A percentile compares a stretch with the other conserved stretches of the same genome.
Evolutionary conservation across 1,284 basidiomycete species (phyloP).

Genomic region (Naganishia sp.): DNA sequence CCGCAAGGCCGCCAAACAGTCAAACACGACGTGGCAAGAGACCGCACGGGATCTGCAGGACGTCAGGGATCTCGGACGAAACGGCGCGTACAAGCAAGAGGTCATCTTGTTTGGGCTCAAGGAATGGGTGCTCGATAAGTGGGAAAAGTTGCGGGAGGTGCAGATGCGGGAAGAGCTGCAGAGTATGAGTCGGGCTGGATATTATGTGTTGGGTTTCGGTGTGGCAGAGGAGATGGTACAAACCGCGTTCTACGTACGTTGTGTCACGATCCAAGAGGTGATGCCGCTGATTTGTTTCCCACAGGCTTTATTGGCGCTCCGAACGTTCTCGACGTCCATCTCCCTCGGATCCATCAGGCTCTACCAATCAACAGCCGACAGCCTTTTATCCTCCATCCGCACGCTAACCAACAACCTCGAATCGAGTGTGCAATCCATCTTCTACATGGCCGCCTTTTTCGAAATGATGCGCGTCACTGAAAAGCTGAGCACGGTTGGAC

Average conservation of each 20-base stretch:
- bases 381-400: conserved; percentile 65
- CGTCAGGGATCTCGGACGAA: conserved; percentile 66
- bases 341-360: conserved; percentile 73
- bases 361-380: conserved; percentile 72
- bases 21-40: conserved; percentile 44
- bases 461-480: conserved; percentile 70
- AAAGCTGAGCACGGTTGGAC: conserved; percentile 59
- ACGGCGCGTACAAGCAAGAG: conserved; percentile 69
- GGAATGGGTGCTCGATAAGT: conserved; percentile 74
- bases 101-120: conserved; percentile 75
- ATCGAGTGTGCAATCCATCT: conserved; percentile 74
- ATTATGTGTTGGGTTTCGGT: conserved; percentile 32
- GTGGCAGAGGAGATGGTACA: conserved; percentile 34
- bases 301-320: conserved; percentile 65
- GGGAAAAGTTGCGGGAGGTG: conserved; percentile 56
- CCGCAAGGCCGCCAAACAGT: conserved; percentile 6
- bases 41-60: conserved; percentile 54
- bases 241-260: conserved; percentile 38
- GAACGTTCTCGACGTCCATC: conserved; percentile 62
- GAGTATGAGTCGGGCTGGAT: conserved; percentile 13
- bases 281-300: not conserved
- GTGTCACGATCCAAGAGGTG: not conserved
- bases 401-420: conserved; percentile 64
- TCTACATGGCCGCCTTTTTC: conserved; percentile 77
- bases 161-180: conserved; percentile 28